Base-by-base conservation (phyloP, 225 moss, liverwort and hornwort genomes). In the Polytrichum commune region DNA sequence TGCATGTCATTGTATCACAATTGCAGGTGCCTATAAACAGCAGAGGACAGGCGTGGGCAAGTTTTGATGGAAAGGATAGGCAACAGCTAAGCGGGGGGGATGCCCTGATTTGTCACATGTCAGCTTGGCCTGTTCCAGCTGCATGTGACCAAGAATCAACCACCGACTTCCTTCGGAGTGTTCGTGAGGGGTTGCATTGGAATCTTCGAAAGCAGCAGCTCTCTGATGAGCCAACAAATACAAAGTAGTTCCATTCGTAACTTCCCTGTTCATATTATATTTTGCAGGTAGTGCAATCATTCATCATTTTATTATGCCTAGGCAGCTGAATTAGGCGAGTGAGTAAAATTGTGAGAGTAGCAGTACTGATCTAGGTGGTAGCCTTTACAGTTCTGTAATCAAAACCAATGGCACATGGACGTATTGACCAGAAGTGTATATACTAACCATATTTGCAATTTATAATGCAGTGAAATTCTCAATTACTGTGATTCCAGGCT, bases 121-220 rank as follows among this genome's bases (percentile, higher is more conserved):
- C 96, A 16, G 93, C 84, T n/a, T 96, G 96, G 96, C 92, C 92
- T 23, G 96, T 96, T 29, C 96, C 92, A 66, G 93, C 96, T 2
- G 93, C 89, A 4, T 92, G 90, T 65, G 93, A 93, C 53, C 82
- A 85, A 67, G 89, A 93, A 71, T 85, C 92, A 5, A 96, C 92
- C 6, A 81, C 83, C n/a, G 91, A 89, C 64, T 96, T 96, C 69
- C 83, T 96, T 65, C 87, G 90, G 30, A 92, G 96, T 66, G 93
- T 96, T 62, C 85, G 92, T 0, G 93, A 96, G 56, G 93, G 89
- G 18, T 81, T 96, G 79, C 96, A 93, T 69, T 96, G 90, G 96
- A 96, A 96, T 67, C 78, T 93, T 53, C 85, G 96, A 68, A 96
- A 96, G 85, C 90, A 82, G 69, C 92, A 96, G 60, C 77, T 74